phyloP scores from a whole-genome alignment of 768 basidiomycete genomes.

The Gymnopilus dilepis region DNA sequence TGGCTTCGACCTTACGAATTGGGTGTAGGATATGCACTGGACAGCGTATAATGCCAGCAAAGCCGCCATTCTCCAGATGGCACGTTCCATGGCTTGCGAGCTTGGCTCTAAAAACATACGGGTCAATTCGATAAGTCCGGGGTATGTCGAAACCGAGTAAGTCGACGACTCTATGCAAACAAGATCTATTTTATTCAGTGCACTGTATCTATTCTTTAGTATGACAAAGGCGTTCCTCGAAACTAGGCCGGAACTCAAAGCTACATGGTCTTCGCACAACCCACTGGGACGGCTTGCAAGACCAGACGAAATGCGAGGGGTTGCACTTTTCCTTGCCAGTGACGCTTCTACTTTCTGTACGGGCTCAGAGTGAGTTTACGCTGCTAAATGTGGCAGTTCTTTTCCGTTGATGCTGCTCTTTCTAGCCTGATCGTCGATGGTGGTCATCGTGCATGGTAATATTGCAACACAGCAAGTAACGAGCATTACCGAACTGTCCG shows the following conservation, averaged over 20 bases:
- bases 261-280: conserved; percentile 64
- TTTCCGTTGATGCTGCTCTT: neutral
- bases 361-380: conserved; percentile 60
- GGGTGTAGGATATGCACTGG: conserved; percentile 53
- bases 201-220: conserved; percentile 8
- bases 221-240: conserved; percentile 41
- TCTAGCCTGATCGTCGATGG: conserved; percentile 30
- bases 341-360: conserved; percentile 78
- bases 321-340: conserved; percentile 66
- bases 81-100: conserved; percentile 78
- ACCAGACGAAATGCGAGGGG: conserved; percentile 73
- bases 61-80: conserved; percentile 81
- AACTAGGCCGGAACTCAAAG: conserved; percentile 54
- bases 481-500: too few species aligned
- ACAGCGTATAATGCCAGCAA: conserved; percentile 78
- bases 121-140: conserved; percentile 75
- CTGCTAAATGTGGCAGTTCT: neutral
- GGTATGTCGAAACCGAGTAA: conserved; percentile 71
- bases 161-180: conserved; percentile 4
- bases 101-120: conserved; percentile 68
- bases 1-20: neutral
- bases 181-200: neutral
- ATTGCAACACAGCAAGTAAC: neutral
- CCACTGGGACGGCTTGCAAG: conserved; percentile 69
- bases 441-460: conserved; percentile 33